These are phyloP conservation scores for Castanopsis chinensis DNA, from an alignment of 306 rosid genomes.

Conservation along the genomic window DNA sequence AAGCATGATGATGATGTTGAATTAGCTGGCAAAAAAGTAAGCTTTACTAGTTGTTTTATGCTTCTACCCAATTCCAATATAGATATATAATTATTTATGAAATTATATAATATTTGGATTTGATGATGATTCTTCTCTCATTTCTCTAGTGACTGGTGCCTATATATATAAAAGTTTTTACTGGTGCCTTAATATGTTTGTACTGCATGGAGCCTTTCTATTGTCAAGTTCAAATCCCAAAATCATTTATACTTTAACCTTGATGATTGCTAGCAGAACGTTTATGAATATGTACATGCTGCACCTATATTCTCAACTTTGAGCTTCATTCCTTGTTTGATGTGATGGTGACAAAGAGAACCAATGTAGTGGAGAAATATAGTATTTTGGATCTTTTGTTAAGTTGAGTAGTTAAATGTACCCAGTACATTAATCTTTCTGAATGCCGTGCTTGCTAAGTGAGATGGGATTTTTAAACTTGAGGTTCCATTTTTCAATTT, in stretches of 20 bases:
- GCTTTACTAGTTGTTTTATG: background rate
- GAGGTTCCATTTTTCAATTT: background rate
- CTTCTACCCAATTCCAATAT: background rate
- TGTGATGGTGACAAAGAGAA: background rate
- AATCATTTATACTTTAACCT: background rate
- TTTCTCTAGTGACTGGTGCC: background rate
- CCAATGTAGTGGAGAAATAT: background rate
- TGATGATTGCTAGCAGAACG: background rate
- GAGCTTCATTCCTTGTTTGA: background rate
- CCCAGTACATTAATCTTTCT: background rate
- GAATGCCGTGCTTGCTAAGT: background rate
- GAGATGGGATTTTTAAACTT: background rate
- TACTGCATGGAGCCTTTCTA: background rate
- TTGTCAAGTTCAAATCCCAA: background rate
- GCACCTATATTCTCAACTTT: background rate
- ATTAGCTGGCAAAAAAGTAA: slow-evolving; percentile 22
- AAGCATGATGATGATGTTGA: slow-evolving; percentile 16
- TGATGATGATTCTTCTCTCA: background rate
- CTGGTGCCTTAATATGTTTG: background rate
- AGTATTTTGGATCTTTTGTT: background rate
- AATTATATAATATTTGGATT: background rate
- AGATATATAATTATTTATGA: background rate
- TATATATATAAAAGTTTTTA: background rate
- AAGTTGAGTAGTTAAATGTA: background rate
- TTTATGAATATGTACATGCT: background rate